A percentile compares a stretch with the other conserved stretches of the same genome.
phyloP scores from a whole-genome alignment of 2,329 filamentous ascomycete genomes.

The Epichloe gansuensis region DNA sequence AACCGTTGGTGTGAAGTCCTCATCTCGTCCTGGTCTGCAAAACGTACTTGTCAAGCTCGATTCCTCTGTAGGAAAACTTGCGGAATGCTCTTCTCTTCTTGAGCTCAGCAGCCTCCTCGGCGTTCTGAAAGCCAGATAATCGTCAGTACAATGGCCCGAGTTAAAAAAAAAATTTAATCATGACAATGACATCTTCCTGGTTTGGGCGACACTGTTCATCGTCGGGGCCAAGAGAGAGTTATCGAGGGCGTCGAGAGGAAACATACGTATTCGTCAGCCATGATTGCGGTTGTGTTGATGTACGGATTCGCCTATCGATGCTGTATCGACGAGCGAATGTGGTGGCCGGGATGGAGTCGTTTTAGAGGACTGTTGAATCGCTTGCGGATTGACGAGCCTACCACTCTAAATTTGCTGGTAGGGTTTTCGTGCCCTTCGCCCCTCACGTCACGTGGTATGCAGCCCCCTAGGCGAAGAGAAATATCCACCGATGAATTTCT shows the following conservation, averaged over 20 bases:
- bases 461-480: neutral
- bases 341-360: constrained; percentile 25
- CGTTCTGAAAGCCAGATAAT: constrained; percentile 49
- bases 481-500: neutral
- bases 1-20: neutral
- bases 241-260: constrained; percentile 15
- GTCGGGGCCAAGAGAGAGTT: constrained; percentile 16
- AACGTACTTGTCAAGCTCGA: constrained; percentile 97
- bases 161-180: neutral
- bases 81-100: constrained; percentile 99
- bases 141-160: constrained; percentile 14
- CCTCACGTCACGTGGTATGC: constrained; percentile 18
- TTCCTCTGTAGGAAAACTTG: constrained; percentile 99
- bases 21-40: constrained; percentile 6
- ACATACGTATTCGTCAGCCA: constrained; percentile 92
- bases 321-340: constrained; percentile 30
- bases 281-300: constrained; percentile 40
- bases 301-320: constrained; percentile 32
- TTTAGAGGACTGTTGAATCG: constrained; percentile 17
- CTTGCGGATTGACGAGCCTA: constrained; percentile 17
- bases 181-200: neutral
- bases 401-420: constrained; percentile 22
- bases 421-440: constrained; percentile 29
- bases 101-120: constrained; percentile 96
- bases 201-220: neutral